Conservation (phyloP, 163 green algal genomes). For the Chlamydomonas reinhardtii region DNA sequence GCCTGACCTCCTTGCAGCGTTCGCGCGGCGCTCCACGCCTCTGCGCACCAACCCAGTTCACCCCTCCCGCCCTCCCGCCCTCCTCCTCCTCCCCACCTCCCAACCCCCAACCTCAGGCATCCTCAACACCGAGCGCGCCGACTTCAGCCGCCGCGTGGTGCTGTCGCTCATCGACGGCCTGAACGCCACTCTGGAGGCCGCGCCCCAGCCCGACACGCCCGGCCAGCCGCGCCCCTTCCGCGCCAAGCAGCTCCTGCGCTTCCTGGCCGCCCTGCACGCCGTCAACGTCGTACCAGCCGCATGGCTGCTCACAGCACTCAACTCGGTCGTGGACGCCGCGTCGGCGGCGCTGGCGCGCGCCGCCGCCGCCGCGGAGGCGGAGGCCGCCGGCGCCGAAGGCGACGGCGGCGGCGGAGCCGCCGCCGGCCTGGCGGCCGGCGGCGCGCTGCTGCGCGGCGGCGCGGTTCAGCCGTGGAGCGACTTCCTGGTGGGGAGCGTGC, state of each 20-base stretch:
- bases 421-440: constrained; percentile 22
- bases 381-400: background rate
- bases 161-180: constrained; percentile 54
- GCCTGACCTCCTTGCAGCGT: too few species aligned
- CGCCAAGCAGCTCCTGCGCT: constrained; percentile 79
- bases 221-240: constrained; percentile 21
- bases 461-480: constrained; percentile 88
- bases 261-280: constrained; percentile 73
- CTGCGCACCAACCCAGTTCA: too few species aligned
- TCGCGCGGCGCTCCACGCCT: too few species aligned
- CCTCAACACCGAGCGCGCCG: constrained; percentile 74
- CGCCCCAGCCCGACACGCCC: constrained; percentile 11
- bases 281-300: constrained; percentile 69
- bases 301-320: constrained; percentile 65
- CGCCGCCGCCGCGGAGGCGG: background rate
- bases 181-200: constrained; percentile 50
- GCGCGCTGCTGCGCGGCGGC: constrained; percentile 12
- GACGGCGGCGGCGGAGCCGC: background rate
- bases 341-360: background rate
- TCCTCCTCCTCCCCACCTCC: background rate
- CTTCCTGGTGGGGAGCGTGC: constrained; percentile 73
- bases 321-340: constrained; percentile 65
- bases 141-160: constrained; percentile 66
- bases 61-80: background rate
- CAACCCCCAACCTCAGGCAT: constrained; percentile 67